Evolutionary conservation across 768 basidiomycete species (phyloP).

Genomic region (Dacryopinax spathularia): DNA sequence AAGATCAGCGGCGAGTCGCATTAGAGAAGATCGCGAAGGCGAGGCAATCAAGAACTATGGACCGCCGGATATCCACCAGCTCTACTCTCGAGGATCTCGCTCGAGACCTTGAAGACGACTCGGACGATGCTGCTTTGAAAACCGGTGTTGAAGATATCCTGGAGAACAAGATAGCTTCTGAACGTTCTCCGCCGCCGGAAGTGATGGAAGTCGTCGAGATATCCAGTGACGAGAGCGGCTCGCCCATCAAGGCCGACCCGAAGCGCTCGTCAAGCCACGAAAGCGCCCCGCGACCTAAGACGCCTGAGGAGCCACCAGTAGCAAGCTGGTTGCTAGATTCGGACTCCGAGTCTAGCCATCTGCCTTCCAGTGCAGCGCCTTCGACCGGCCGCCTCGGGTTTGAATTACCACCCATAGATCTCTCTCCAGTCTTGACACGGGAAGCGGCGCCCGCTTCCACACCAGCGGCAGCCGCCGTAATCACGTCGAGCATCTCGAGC

Average conservation of each 20-base stretch:
- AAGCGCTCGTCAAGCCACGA: not conserved
- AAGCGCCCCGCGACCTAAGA: not conserved
- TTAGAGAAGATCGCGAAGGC: not conserved
- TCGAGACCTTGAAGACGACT: slow-evolving; percentile 25
- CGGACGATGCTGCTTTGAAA: slow-evolving; percentile 25
- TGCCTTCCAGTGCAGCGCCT: not conserved
- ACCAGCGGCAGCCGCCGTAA: no score
- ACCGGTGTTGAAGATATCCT: slow-evolving; percentile 7
- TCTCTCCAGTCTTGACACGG: not conserved
- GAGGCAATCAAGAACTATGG: not conserved
- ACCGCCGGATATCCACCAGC: not conserved
- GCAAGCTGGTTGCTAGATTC: slow-evolving; percentile 14
- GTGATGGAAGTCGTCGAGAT: not conserved
- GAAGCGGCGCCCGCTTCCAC: no score
- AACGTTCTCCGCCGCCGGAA: not conserved
- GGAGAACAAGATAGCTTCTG: slow-evolving; percentile 2
- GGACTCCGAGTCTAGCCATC: slow-evolving; percentile 5
- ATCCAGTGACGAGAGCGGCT: slow-evolving; percentile 4
- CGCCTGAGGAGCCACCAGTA: not conserved
- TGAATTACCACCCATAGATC: not conserved
- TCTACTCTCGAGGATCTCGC: not conserved
- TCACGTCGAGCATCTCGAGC: not conserved
- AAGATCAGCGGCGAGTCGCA: slow-evolving; percentile 25
- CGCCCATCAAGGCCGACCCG: not conserved
- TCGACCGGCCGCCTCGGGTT: not conserved